These are phyloP conservation scores for Mycena floridula DNA, from an alignment of 768 basidiomycete species.

Conservation along the genomic window DNA sequence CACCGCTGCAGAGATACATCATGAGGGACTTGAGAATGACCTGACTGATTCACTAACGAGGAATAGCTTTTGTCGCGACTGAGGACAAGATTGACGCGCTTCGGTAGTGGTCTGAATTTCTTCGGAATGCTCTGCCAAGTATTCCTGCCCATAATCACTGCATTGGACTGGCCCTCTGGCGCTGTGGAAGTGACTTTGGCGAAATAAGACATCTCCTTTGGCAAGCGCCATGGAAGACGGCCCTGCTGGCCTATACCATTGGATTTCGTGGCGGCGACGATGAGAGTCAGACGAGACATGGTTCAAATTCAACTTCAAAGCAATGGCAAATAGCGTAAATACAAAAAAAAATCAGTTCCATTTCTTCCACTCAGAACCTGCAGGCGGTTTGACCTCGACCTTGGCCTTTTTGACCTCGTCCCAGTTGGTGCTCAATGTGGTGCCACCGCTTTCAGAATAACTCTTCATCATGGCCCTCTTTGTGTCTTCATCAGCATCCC, in stretches of 20 bases:
- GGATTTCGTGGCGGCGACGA: conserved; percentile 83
- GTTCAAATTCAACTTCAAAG: conserved; percentile 6
- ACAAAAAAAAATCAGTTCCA: conserved; percentile 42
- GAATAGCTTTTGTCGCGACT: conserved; percentile 31
- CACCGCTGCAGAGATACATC: too few species aligned
- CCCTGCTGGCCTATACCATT: conserved; percentile 84
- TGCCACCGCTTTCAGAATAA: conserved; percentile 91
- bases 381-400: conserved; percentile 78
- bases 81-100: conserved; percentile 74
- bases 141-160: conserved; percentile 91
- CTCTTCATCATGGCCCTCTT: conserved; percentile 97
- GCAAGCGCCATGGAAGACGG: conserved; percentile 82
- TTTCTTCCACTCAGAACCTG: conserved; percentile 79
- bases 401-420: conserved; percentile 67
- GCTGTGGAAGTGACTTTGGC: conserved; percentile 66
- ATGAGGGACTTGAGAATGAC: too few species aligned
- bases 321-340: conserved; percentile 8
- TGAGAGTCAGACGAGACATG: conserved; percentile 77
- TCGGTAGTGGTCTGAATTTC: conserved; percentile 75
- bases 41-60: conserved; percentile 11
- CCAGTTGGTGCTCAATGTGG: conserved; percentile 95
- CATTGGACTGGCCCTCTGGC: conserved; percentile 54
- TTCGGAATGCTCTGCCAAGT: conserved; percentile 96
- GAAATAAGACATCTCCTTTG: conserved; percentile 91
- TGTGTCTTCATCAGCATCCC: conserved; percentile 88